phyloP scores from a whole-genome alignment of 2,329 filamentous ascomycete genomes.

The Westerdykella aurantiaca region DNA sequence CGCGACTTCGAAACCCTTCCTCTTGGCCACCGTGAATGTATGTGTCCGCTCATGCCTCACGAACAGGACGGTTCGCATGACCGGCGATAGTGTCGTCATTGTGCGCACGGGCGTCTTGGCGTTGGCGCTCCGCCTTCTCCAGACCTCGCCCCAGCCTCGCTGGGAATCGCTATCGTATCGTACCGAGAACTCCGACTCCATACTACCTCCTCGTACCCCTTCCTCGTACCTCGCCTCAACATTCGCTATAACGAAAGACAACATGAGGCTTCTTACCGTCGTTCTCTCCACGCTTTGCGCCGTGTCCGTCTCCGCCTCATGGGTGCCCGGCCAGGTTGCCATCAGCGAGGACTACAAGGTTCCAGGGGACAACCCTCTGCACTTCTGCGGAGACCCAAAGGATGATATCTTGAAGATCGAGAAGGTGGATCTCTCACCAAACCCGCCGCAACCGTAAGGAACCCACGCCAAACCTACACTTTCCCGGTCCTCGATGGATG shows the following conservation, averaged over 20 bases:
- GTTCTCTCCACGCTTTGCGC: conserved; percentile 42
- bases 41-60: too few relatives aligned
- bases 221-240: too few relatives aligned
- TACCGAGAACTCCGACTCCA: too few relatives aligned
- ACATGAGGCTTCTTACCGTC: conserved; percentile 33
- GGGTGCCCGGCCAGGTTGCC: conserved; percentile 44
- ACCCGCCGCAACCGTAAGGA: conserved; percentile 79
- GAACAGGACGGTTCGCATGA: not conserved
- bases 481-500: not conserved
- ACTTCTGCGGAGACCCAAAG: conserved; percentile 66
- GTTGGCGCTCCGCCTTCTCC: not conserved
- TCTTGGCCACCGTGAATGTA: too few relatives aligned
- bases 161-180: not conserved
- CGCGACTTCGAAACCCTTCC: too few relatives aligned
- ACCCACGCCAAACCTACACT: not conserved
- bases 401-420: conserved; percentile 70
- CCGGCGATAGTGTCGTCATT: not conserved
- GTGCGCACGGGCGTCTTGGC: too few relatives aligned
- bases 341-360: conserved; percentile 57
- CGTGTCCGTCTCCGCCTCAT: conserved; percentile 42
- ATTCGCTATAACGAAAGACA: not conserved
- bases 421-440: conserved; percentile 73
- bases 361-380: conserved; percentile 77
- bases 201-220: too few relatives aligned
- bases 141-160: not conserved